Percentiles rank a stretch among this genome's conserved stretches.
phyloP scores from a whole-genome alignment of 2,329 filamentous ascomycete genomes.

The Ophiostoma piceae region DNA sequence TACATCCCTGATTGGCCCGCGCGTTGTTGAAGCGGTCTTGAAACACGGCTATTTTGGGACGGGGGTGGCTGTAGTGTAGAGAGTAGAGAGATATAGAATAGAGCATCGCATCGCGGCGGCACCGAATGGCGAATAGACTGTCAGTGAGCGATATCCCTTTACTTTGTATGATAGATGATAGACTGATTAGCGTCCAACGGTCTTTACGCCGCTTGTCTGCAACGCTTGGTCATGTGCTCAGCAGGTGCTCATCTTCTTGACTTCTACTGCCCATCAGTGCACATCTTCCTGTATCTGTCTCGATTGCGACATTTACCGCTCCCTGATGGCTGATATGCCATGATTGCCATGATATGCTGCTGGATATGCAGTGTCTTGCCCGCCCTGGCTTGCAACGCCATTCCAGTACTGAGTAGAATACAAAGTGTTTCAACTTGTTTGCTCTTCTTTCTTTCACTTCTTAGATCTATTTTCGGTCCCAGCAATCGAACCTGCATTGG shows the following conservation, averaged over 20 bases:
- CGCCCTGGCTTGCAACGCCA: conserved; percentile 7
- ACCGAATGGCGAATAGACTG: too few relatives aligned
- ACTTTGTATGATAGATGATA: too few relatives aligned
- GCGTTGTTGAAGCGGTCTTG: background rate
- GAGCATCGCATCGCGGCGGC: too few relatives aligned
- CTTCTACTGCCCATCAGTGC: too few relatives aligned
- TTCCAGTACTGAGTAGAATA: background rate
- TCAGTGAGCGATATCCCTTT: too few relatives aligned
- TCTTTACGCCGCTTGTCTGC: too few relatives aligned
- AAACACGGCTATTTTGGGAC: conserved; percentile 10
- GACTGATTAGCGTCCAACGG: too few relatives aligned
- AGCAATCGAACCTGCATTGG: conserved; percentile 13
- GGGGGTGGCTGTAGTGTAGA: background rate
- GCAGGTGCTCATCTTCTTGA: too few relatives aligned
- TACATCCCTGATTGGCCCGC: background rate
- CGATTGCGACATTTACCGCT: background rate
- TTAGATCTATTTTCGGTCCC: conserved; percentile 13
- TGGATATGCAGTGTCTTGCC: background rate
- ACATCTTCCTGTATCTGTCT: too few relatives aligned
- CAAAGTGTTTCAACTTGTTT: background rate
- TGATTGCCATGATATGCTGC: too few relatives aligned
- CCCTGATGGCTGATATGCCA: background rate
- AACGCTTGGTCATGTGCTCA: too few relatives aligned
- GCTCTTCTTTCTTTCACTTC: background rate
- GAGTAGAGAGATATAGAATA: too few relatives aligned